A percentile compares a stretch with the other conserved stretches of the same genome.
These are phyloP conservation scores for Lepidium campestre DNA, from an alignment of 441 rosid genomes.

Conservation along the genomic window DNA sequence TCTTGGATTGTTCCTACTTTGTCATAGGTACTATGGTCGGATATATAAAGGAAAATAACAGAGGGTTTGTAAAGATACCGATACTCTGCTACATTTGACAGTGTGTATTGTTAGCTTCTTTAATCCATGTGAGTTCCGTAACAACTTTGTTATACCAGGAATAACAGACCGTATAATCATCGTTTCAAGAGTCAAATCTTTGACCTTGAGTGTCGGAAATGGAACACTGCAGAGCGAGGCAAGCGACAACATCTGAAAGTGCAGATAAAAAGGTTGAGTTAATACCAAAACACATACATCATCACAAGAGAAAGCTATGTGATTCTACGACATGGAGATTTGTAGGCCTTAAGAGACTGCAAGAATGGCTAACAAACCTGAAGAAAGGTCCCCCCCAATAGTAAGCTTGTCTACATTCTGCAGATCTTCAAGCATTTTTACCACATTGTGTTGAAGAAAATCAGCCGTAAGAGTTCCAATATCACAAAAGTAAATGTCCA, in stretches of 20 bases:
- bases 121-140: slow-evolving; percentile 10
- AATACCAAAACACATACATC: neutral
- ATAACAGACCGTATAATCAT: slow-evolving; percentile 24
- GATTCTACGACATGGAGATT: neutral
- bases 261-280: neutral
- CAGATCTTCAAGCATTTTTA: slow-evolving; percentile 13
- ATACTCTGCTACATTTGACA: slow-evolving; percentile 23
- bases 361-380: slow-evolving; percentile 13
- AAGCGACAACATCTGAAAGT: slow-evolving; percentile 23
- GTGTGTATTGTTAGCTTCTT: slow-evolving; percentile 16
- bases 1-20: neutral
- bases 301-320: neutral
- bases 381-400: slow-evolving; percentile 23
- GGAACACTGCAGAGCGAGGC: slow-evolving; percentile 9
- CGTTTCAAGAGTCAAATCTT: slow-evolving; percentile 20
- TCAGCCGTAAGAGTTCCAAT: slow-evolving; percentile 1
- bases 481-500: slow-evolving; percentile 25
- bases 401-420: slow-evolving; percentile 21
- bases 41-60: neutral
- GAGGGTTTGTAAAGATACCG: slow-evolving; percentile 10
- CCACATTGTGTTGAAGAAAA: slow-evolving; percentile 16
- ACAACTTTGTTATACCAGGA: slow-evolving; percentile 20
- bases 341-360: neutral
- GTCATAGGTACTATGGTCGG: neutral
- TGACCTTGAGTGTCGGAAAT: slow-evolving; percentile 20